phyloP scores from a whole-genome alignment of 768 basidiomycete genomes.

The Rhizopogon rudus region DNA sequence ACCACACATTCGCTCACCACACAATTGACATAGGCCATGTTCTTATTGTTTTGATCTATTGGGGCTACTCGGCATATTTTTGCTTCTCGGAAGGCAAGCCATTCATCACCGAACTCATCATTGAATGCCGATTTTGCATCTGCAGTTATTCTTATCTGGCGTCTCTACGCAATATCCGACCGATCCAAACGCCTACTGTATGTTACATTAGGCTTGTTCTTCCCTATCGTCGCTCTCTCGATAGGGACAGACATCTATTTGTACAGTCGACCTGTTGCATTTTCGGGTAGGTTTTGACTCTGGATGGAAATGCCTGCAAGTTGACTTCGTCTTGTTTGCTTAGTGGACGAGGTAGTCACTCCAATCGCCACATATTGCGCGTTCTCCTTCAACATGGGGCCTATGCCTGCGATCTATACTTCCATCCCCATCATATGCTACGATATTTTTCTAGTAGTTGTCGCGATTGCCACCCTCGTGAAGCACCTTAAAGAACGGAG shows the following conservation, averaged over 20 bases:
- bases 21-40: not conserved
- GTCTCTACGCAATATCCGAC: not conserved
- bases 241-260: not conserved
- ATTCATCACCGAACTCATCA: not conserved
- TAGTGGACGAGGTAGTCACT: not conserved
- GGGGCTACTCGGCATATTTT: not conserved
- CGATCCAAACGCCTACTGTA: not conserved
- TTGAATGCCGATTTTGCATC: not conserved
- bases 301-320: not conserved
- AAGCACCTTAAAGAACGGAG: not conserved
- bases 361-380: no score
- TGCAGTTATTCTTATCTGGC: not conserved
- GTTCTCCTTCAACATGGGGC: no score
- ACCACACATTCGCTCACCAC: not conserved
- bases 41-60: not conserved
- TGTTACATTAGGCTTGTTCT: not conserved
- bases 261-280: not conserved
- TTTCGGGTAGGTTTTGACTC: not conserved
- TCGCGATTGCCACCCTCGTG: not conserved
- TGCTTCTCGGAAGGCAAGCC: not conserved
- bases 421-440: no score
- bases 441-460: no score
- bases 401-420: no score
- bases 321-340: not conserved
- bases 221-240: not conserved